phyloP scores from a whole-genome alignment of 768 basidiomycete genomes.

The Holtermannia corniformis region DNA sequence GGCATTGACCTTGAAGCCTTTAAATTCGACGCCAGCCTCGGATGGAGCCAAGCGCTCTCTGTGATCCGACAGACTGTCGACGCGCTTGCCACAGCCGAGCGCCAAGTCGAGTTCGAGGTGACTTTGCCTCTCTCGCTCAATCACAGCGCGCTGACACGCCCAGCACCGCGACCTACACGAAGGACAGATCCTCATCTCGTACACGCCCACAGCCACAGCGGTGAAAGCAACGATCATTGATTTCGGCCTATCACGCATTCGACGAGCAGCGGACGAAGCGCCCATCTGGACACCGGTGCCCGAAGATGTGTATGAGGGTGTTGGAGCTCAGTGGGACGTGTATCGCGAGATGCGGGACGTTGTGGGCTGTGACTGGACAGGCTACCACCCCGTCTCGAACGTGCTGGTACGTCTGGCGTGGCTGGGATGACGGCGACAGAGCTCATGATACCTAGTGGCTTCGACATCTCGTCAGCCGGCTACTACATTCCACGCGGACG shows the following conservation, averaged over 20 bases:
- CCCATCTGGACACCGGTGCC: slow-evolving; percentile 75
- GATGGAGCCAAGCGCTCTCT: slow-evolving; percentile 78
- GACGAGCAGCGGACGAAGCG: slow-evolving; percentile 45
- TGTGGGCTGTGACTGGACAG: slow-evolving; percentile 57
- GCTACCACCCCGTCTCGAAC: slow-evolving; percentile 72
- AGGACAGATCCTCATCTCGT: slow-evolving; percentile 83
- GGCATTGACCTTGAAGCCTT: slow-evolving; percentile 86
- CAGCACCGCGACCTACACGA: slow-evolving; percentile 99
- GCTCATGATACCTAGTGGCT: slow-evolving; percentile 60
- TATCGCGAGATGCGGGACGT: slow-evolving; percentile 76
- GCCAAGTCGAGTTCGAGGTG: slow-evolving; percentile 77
- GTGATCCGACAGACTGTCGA: slow-evolving; percentile 84
- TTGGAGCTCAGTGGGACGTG: slow-evolving; percentile 85
- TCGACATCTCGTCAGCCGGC: slow-evolving; percentile 68
- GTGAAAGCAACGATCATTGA: slow-evolving; percentile 82
- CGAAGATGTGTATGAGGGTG: slow-evolving; percentile 80
- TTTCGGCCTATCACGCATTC: slow-evolving; percentile 81
- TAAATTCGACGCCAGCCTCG: slow-evolving; percentile 48
- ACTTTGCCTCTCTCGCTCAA: slow-evolving; percentile 18
- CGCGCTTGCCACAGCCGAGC: slow-evolving; percentile 69
- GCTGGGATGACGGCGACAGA: background rate
- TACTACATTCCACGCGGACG: slow-evolving; percentile 46
- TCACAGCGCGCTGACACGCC: too few relatives aligned
- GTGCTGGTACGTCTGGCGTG: slow-evolving; percentile 58
- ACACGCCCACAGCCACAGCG: slow-evolving; percentile 45